phyloP scores from a whole-genome alignment of 2,329 filamentous ascomycete genomes.

The Aureobasidium namibiae region DNA sequence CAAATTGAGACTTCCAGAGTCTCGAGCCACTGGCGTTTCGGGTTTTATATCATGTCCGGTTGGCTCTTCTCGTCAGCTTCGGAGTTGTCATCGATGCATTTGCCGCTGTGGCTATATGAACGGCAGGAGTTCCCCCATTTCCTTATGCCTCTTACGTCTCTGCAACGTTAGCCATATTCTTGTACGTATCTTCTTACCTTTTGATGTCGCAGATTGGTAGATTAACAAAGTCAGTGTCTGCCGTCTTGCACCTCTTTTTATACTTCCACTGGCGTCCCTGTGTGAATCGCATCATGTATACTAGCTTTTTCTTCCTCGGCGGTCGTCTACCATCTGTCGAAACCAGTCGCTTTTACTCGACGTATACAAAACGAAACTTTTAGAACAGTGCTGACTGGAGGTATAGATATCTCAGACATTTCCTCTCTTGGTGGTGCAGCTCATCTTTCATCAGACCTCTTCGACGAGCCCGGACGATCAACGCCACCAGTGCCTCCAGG shows the following conservation, averaged over 20 bases:
- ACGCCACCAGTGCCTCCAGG: slow-evolving; percentile 28
- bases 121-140: slow-evolving; percentile 13
- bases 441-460: slow-evolving; percentile 11
- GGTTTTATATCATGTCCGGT: slow-evolving; percentile 5
- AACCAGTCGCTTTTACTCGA: not conserved
- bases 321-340: slow-evolving; percentile 9
- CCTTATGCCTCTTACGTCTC: slow-evolving; percentile 13
- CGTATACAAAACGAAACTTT: not conserved
- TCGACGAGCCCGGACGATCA: slow-evolving; percentile 17
- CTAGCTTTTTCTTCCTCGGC: slow-evolving; percentile 2
- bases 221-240: slow-evolving; percentile 18
- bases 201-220: slow-evolving; percentile 17
- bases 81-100: slow-evolving; percentile 13
- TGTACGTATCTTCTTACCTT: slow-evolving; percentile 18
- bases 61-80: slow-evolving; percentile 1
- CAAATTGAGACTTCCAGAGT: not conserved
- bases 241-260: slow-evolving; percentile 7
- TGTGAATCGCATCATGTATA: slow-evolving; percentile 13
- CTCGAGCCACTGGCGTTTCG: slow-evolving; percentile 12
- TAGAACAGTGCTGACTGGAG: slow-evolving; percentile 7
- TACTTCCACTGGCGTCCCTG: slow-evolving; percentile 12
- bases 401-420: slow-evolving; percentile 12
- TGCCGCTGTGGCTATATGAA: slow-evolving; percentile 9
- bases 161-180: slow-evolving; percentile 14
- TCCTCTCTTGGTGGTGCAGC: slow-evolving; percentile 3